Percentiles rank a stretch among this genome's conserved stretches.
Conservation (phyloP, 257 asterid species). For the Dorcoceras hygrometricum region DNA sequence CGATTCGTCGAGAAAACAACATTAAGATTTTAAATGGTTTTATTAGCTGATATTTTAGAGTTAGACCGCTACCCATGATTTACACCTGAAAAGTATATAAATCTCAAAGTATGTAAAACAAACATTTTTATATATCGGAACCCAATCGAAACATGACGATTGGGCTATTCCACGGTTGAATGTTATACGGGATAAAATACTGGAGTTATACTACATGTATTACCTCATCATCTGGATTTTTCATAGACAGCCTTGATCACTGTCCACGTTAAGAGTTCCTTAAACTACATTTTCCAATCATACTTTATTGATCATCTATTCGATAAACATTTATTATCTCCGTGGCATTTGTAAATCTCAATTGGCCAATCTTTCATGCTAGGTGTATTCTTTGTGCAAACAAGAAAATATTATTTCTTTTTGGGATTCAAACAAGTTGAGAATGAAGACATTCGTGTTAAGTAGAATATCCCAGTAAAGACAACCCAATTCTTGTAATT, state of each 20-base stretch:
- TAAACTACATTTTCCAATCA: too few species aligned
- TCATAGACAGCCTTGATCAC: background rate
- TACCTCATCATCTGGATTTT: background rate
- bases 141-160: too few species aligned
- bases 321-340: background rate
- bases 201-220: too few species aligned
- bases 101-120: too few species aligned
- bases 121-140: too few species aligned
- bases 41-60: background rate
- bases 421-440: slow-evolving; percentile 38
- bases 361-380: background rate
- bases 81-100: too few species aligned
- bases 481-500: slow-evolving; percentile 26
- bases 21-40: background rate
- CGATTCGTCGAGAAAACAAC: slow-evolving; percentile 22
- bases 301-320: too few species aligned
- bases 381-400: background rate
- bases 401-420: background rate
- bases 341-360: background rate
- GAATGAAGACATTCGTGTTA: slow-evolving; percentile 60
- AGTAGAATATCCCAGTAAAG: slow-evolving; percentile 48
- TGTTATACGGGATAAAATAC: too few species aligned
- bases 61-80: background rate
- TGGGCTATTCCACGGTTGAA: too few species aligned
- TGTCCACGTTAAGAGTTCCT: background rate